phyloP scores from a whole-genome alignment of 495 filamentous ascomycete genomes.

The Podospora appendiculata region DNA sequence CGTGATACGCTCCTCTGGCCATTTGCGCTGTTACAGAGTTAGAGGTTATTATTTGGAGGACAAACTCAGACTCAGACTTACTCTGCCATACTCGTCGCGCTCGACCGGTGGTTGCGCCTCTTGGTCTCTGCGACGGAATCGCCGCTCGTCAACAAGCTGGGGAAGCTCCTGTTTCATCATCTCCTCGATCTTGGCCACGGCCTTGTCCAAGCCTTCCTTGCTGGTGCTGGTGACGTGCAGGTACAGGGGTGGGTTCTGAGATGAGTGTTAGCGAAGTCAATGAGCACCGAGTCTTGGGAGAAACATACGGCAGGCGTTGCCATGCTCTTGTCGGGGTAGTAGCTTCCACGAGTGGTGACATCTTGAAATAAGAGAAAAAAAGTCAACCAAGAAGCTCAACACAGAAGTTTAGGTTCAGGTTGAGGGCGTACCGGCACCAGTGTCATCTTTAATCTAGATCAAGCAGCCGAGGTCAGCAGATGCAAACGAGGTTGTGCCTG shows the following conservation, averaged over 20 bases:
- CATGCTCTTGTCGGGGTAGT: slow-evolving; percentile 97
- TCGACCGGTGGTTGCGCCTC: slow-evolving; percentile 74
- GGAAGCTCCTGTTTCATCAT: slow-evolving; percentile 95
- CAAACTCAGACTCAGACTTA: slow-evolving; percentile 35
- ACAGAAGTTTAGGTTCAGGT: slow-evolving; percentile 34
- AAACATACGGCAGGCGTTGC: slow-evolving; percentile 70
- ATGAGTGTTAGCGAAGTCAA: neutral
- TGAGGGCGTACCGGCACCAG: slow-evolving; percentile 94
- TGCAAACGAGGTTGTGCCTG: slow-evolving; percentile 73
- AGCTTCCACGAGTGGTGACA: slow-evolving; percentile 95
- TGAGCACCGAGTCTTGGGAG: no score
- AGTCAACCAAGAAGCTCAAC: slow-evolving; percentile 48
- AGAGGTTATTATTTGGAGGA: slow-evolving; percentile 14
- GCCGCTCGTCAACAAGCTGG: slow-evolving; percentile 88
- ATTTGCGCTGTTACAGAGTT: slow-evolving; percentile 69
- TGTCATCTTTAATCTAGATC: slow-evolving; percentile 99
- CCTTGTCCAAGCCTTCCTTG: slow-evolving; percentile 85
- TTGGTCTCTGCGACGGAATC: slow-evolving; percentile 83
- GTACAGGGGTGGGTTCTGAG: slow-evolving; percentile 86
- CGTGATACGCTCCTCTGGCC: slow-evolving; percentile 92
- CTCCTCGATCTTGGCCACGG: slow-evolving; percentile 78
- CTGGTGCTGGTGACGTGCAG: slow-evolving; percentile 92
- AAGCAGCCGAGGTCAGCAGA: slow-evolving; percentile 93
- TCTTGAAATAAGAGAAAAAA: slow-evolving; percentile 63
- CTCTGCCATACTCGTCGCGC: slow-evolving; percentile 87